phyloP scores from a whole-genome alignment of 805 yeast genomes.

The Teunomyces cretensis region DNA sequence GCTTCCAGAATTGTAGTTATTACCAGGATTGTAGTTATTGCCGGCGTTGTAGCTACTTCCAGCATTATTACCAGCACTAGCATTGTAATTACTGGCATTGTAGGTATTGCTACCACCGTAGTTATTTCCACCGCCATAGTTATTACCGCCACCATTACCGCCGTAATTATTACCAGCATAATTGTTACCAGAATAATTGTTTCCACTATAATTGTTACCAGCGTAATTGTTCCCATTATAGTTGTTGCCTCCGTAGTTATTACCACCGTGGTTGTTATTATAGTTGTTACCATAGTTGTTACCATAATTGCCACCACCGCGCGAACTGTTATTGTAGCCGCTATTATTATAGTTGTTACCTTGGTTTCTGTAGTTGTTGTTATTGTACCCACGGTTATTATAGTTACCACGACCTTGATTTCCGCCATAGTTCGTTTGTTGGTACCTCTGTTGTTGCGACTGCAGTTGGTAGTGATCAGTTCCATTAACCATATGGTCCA shows the following conservation, averaged over 20 bases:
- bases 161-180: slow-evolving; percentile 7
- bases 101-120: slow-evolving; percentile 8
- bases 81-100: slow-evolving; percentile 8
- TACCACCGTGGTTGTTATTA: slow-evolving; percentile 5
- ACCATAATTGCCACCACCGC: slow-evolving; percentile 11
- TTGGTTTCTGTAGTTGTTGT: slow-evolving; percentile 9
- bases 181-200: no score
- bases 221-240: slow-evolving; percentile 6
- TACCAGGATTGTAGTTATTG: slow-evolving; percentile 7
- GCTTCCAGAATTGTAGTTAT: slow-evolving; percentile 1
- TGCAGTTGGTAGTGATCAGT: slow-evolving; percentile 10
- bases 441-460: slow-evolving; percentile 10
- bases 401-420: slow-evolving; percentile 8
- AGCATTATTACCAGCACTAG: slow-evolving; percentile 10
- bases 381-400: slow-evolving; percentile 8
- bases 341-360: slow-evolving; percentile 11
- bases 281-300: slow-evolving; percentile 11
- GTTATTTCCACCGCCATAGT: slow-evolving; percentile 2
- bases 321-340: slow-evolving; percentile 6
- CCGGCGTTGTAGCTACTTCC: slow-evolving; percentile 5
- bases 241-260: slow-evolving; percentile 17
- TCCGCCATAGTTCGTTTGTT: slow-evolving; percentile 11
- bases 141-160: slow-evolving; percentile 1
- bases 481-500: slow-evolving; percentile 14
- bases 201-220: slow-evolving; percentile 6